These are phyloP conservation scores for Pseudisothecium myosuroides DNA, from an alignment of 225 moss, liverwort and hornwort species.

Conservation along the genomic window DNA sequence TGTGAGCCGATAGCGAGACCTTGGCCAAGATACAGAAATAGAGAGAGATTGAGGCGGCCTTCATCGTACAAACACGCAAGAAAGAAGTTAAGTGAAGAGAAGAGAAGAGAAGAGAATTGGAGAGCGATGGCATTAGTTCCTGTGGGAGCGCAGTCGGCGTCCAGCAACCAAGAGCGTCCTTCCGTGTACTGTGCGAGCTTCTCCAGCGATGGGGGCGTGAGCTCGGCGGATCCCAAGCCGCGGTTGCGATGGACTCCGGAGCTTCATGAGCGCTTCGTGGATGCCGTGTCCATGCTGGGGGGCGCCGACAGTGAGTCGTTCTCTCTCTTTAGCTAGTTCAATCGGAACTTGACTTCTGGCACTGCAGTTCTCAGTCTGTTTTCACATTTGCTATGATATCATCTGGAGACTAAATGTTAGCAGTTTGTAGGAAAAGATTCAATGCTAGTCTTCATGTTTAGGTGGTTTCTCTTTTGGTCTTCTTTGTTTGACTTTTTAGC, in stretches of 20 bases:
- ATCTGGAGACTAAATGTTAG: too few relatives aligned
- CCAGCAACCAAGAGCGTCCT: slow-evolving; percentile 52
- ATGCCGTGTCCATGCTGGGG: slow-evolving; percentile 75
- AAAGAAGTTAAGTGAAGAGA: not conserved
- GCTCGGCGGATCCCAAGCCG: slow-evolving; percentile 72
- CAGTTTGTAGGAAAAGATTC: not conserved
- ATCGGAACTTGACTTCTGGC: not conserved
- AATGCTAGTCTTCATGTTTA: not conserved
- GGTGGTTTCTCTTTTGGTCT: not conserved
- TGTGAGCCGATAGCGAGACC: not conserved
- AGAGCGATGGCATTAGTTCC: slow-evolving; percentile 23
- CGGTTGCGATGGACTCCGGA: slow-evolving; percentile 88
- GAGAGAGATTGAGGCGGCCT: not conserved
- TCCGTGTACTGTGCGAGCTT: slow-evolving; percentile 41
- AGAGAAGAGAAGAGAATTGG: not conserved
- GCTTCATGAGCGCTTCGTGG: slow-evolving; percentile 88
- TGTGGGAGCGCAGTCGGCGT: slow-evolving; percentile 44
- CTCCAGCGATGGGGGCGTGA: slow-evolving; percentile 60
- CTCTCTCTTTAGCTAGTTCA: not conserved
- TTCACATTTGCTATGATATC: not conserved
- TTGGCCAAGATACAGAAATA: not conserved
- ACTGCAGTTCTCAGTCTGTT: not conserved
- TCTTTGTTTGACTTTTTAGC: not conserved
- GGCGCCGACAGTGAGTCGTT: slow-evolving; percentile 69
- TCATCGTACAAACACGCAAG: not conserved